These are phyloP conservation scores for Xenosphaeropsis pyriputrescens DNA, from an alignment of 2,329 filamentous ascomycete genomes.

Conservation along the genomic window DNA sequence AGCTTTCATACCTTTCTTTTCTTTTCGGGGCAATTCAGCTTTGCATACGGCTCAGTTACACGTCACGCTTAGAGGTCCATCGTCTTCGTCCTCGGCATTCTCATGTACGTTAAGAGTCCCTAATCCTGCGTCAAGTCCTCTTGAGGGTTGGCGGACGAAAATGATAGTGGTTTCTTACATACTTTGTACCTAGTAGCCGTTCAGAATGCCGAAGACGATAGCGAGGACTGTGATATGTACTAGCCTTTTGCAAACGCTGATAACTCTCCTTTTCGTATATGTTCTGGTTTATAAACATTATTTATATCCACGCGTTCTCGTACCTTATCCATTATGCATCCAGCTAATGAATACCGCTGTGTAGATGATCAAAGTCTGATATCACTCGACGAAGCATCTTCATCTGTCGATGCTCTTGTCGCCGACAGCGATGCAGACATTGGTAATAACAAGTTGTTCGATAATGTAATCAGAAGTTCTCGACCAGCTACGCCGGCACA, in stretches of 20 bases:
- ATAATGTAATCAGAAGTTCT: conserved; percentile 9
- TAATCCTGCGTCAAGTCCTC: conserved; percentile 19
- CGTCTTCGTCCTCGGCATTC: conserved; percentile 48
- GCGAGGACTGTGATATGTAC: conserved; percentile 40
- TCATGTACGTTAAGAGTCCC: conserved; percentile 51
- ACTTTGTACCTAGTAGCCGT: conserved; percentile 20
- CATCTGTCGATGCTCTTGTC: conserved; percentile 55
- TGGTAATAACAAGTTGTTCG: conserved; percentile 4
- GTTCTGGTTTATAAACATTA: neutral
- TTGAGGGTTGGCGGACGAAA: conserved; percentile 26
- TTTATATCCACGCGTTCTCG: conserved; percentile 8
- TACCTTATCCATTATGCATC: conserved; percentile 2
- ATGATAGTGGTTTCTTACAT: conserved; percentile 28
- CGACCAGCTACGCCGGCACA: conserved; percentile 22
- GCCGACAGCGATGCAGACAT: conserved; percentile 29
- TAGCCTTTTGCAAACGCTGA: conserved; percentile 21
- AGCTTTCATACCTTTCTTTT: conserved; percentile 11
- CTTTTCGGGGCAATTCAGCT: conserved; percentile 9
- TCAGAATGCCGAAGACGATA: conserved; percentile 38
- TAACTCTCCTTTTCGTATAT: conserved; percentile 12
- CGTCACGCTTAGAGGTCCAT: conserved; percentile 43
- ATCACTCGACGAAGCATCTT: conserved; percentile 43
- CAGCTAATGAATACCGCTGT: conserved; percentile 2
- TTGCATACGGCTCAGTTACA: conserved; percentile 10
- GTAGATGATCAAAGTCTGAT: conserved; percentile 47